Conservation (phyloP, 2,329 filamentous ascomycete species). For the Fusarium aywerte region DNA sequence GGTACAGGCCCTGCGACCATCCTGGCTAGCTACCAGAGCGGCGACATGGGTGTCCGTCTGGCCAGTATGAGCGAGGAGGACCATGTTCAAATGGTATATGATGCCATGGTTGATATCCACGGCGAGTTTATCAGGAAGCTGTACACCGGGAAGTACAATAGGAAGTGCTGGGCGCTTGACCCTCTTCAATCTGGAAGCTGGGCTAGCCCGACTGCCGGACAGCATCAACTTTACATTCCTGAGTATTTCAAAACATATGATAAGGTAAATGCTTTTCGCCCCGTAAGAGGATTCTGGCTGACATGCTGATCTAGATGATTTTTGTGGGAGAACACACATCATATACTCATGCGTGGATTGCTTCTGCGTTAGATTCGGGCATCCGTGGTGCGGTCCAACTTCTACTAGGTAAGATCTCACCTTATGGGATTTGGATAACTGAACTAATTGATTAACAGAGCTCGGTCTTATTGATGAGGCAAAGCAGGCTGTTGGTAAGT, state of each 20-base stretch:
- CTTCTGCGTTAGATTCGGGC: conserved; percentile 12
- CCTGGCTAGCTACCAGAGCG: conserved; percentile 9
- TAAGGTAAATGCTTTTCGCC: rapidly evolving
- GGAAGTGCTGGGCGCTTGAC: conserved; percentile 14
- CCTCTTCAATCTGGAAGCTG: conserved; percentile 19
- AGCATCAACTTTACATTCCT: conserved; percentile 10
- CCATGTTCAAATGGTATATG: conserved; percentile 6
- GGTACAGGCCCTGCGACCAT: conserved; percentile 3
- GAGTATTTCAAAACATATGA: conserved; percentile 23
- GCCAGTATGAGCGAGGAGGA: conserved; percentile 11
- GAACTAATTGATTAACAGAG: rapidly evolving
- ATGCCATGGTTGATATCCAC: conserved; percentile 5
- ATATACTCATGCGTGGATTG: conserved; percentile 18
- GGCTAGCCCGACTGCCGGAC: conserved; percentile 13
- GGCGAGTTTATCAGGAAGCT: not conserved
- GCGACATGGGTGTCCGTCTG: conserved; percentile 8
- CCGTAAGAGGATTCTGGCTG: rapidly evolving
- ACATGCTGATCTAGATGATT: not conserved
- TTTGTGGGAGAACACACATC: conserved; percentile 21
- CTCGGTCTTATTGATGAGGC: conserved; percentile 18
- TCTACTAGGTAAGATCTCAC: not conserved
- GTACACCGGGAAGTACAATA: conserved; percentile 15
- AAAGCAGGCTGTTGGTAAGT: conserved; percentile 7
- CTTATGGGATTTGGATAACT: rapidly evolving
- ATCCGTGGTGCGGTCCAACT: conserved; percentile 8